These are phyloP conservation scores for Salvia hispanica DNA, from an alignment of 257 asterid genomes.

Conservation along the genomic window DNA sequence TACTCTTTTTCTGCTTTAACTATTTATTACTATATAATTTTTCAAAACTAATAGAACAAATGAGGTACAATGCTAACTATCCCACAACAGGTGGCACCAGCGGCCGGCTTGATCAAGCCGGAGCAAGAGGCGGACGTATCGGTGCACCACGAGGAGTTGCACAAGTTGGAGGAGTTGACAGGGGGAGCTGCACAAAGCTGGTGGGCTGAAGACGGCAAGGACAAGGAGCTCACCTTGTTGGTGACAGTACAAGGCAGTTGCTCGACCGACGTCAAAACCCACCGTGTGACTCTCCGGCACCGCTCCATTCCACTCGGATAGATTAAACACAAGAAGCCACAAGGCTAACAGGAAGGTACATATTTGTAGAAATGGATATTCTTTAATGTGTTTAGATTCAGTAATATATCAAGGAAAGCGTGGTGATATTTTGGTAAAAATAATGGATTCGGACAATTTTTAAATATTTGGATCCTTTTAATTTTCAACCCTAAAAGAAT, in stretches of 20 bases:
- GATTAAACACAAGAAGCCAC: constrained; percentile 36
- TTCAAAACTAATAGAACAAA: too few species aligned
- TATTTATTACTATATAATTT: too few species aligned
- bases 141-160: constrained; percentile 70
- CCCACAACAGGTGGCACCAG: constrained; percentile 67
- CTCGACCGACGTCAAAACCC: constrained; percentile 59
- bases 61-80: too few species aligned
- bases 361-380: constrained; percentile 27
- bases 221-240: constrained; percentile 67
- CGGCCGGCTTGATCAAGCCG: constrained; percentile 69
- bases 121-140: constrained; percentile 63
- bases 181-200: constrained; percentile 76
- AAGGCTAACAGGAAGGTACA: constrained; percentile 20
- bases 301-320: constrained; percentile 41
- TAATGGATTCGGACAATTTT: too few species aligned
- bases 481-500: too few species aligned
- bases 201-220: constrained; percentile 87
- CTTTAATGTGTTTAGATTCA: background rate
- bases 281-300: constrained; percentile 54
- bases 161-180: constrained; percentile 59
- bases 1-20: too few species aligned
- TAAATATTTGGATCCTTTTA: too few species aligned
- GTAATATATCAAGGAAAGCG: too few species aligned
- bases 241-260: constrained; percentile 60
- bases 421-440: too few species aligned